These are phyloP conservation scores for Neonothopanus nambi DNA, from an alignment of 1,284 basidiomycete genomes.

Conservation along the genomic window DNA sequence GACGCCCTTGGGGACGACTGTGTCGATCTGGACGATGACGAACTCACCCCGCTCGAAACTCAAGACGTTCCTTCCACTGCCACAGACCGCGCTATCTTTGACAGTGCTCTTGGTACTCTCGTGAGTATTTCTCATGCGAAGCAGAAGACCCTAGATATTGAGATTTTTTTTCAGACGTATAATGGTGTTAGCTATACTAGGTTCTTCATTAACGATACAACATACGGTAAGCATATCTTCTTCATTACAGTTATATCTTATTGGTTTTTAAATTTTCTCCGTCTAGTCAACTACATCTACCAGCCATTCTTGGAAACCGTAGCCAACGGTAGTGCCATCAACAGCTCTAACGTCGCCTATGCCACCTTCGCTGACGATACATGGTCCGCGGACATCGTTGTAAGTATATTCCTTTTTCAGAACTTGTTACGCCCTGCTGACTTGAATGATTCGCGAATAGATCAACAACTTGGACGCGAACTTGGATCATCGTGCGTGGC, in stretches of 20 bases:
- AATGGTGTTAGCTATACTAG: background rate
- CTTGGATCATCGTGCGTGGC: background rate
- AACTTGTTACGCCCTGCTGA: too few species aligned
- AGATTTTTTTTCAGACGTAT: background rate
- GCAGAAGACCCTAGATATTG: too few species aligned
- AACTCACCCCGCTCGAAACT: background rate
- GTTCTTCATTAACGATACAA: background rate
- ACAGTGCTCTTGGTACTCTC: background rate
- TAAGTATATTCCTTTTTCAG: background rate
- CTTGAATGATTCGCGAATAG: background rate
- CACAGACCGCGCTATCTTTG: background rate
- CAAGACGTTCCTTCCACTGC: background rate
- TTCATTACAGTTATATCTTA: background rate
- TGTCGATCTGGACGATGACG: background rate
- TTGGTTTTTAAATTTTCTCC: too few species aligned
- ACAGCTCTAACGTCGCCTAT: background rate
- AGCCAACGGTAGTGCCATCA: background rate
- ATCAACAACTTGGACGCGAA: background rate
- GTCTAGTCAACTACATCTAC: constrained; percentile 1
- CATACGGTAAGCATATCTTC: background rate
- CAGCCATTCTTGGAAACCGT: background rate
- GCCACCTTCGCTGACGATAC: background rate
- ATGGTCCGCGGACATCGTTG: background rate
- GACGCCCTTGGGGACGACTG: background rate
- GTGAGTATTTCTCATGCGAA: too few species aligned